phyloP scores from a whole-genome alignment of 1,139 yeast species.

The Yamadazyma dendronema region DNA sequence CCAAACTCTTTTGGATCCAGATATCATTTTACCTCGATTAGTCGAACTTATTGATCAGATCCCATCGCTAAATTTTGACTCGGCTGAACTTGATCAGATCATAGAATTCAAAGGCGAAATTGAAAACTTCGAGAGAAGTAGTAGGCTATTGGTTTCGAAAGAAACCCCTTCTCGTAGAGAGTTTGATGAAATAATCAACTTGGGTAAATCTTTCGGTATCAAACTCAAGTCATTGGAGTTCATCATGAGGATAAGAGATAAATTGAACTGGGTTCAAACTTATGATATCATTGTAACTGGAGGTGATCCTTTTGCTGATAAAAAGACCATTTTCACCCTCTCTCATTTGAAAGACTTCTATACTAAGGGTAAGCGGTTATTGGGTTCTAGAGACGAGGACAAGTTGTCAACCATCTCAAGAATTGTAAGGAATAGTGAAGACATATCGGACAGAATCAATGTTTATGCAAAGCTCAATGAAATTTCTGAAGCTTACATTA shows the following conservation, averaged over 20 bases:
- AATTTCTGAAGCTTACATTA: constrained; percentile 7
- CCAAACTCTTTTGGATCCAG: constrained; percentile 12
- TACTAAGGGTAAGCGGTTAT: constrained; percentile 38
- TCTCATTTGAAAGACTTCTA: constrained; percentile 36
- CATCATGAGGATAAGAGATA: constrained; percentile 47
- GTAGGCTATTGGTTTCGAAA: constrained; percentile 35
- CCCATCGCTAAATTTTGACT: constrained; percentile 47
- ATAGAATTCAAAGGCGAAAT: constrained; percentile 54
- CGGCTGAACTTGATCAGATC: constrained; percentile 62
- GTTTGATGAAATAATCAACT: constrained; percentile 43
- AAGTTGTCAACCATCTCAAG: constrained; percentile 21
- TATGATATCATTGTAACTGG: constrained; percentile 36
- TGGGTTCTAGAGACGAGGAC: constrained; percentile 27
- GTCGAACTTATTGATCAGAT: constrained; percentile 44
- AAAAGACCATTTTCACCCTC: constrained; percentile 37
- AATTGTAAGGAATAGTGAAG: constrained; percentile 31
- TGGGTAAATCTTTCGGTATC: constrained; percentile 62
- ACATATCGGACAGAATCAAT: constrained; percentile 26
- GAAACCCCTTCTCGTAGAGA: constrained; percentile 32
- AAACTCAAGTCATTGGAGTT: constrained; percentile 50
- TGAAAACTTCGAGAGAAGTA: constrained; percentile 51
- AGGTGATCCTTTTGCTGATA: constrained; percentile 38
- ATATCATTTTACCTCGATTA: constrained; percentile 22
- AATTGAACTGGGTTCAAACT: constrained; percentile 48
- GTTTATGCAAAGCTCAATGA: constrained; percentile 18